Percentiles rank a stretch among this genome's conserved stretches.
Evolutionary conservation across 345 rosid species (phyloP).

Genomic region (Dovyalis caffra): DNA sequence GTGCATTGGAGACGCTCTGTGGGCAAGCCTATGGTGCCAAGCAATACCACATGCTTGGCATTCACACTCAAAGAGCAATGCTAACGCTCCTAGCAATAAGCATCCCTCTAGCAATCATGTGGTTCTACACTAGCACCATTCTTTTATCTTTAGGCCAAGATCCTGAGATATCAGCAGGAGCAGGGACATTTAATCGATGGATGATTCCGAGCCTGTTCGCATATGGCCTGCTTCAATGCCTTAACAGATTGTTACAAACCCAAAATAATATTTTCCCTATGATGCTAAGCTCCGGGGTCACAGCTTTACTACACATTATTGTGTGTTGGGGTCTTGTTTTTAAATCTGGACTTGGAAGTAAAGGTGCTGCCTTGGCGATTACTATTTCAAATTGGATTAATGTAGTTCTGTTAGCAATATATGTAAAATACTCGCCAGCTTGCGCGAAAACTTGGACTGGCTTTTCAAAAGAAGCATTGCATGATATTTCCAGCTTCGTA

Average conservation of each 20-base stretch:
- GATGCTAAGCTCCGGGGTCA: constrained; percentile 34
- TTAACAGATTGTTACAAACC: constrained; percentile 55
- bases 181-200: constrained; percentile 45
- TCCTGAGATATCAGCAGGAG: constrained; percentile 33
- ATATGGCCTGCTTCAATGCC: constrained; percentile 57
- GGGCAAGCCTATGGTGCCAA: constrained; percentile 74
- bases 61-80: constrained; percentile 70
- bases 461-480: constrained; percentile 42
- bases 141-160: constrained; percentile 48
- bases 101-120: constrained; percentile 53
- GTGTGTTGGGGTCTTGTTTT: constrained; percentile 49
- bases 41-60: constrained; percentile 58
- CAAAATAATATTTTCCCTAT: constrained; percentile 59
- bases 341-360: constrained; percentile 31
- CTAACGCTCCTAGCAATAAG: constrained; percentile 41
- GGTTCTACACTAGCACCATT: constrained; percentile 47
- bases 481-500: constrained; percentile 36
- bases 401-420: constrained; percentile 37
- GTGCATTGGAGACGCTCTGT: constrained; percentile 68
- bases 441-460: constrained; percentile 49
- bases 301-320: constrained; percentile 35
- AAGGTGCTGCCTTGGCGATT: constrained; percentile 48
- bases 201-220: constrained; percentile 67
- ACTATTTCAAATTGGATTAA: constrained; percentile 42
- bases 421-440: constrained; percentile 35